These are phyloP conservation scores for Beauveria sp. DNA, from an alignment of 2,329 filamentous ascomycete genomes.

Conservation along the genomic window DNA sequence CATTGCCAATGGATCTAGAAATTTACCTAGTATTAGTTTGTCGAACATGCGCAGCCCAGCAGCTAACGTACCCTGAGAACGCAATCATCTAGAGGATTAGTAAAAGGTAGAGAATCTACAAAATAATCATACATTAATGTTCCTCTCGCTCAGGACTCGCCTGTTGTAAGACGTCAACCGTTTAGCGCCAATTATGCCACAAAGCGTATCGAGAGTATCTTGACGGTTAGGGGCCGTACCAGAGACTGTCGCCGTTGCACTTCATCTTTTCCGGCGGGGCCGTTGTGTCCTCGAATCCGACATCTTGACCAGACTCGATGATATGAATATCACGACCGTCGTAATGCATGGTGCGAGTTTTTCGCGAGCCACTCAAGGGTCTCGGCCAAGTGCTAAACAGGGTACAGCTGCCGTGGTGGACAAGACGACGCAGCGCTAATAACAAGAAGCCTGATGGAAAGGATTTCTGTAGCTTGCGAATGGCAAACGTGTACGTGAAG, in stretches of 20 bases:
- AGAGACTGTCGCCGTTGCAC: slow-evolving; percentile 7
- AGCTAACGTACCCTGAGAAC: slow-evolving; percentile 30
- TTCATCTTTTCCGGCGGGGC: slow-evolving; percentile 8
- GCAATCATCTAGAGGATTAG: slow-evolving; percentile 31
- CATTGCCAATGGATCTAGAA: slow-evolving; percentile 27
- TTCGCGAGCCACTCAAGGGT: neutral
- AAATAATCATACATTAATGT: slow-evolving; percentile 27
- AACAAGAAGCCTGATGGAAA: neutral
- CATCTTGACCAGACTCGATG: slow-evolving; percentile 5
- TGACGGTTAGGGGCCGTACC: neutral
- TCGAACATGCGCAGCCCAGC: neutral
- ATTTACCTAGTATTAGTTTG: neutral
- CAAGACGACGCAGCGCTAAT: neutral
- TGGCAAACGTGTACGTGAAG: neutral
- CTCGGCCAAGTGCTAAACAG: neutral
- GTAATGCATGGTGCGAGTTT: neutral
- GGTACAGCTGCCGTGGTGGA: neutral
- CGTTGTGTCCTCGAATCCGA: neutral
- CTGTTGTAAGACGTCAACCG: slow-evolving; percentile 16
- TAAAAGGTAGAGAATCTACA: neutral
- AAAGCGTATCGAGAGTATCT: neutral
- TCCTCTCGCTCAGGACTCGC: slow-evolving; percentile 32
- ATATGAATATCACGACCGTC: slow-evolving; percentile 3
- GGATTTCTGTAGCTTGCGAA: neutral
- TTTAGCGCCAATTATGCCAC: neutral